Evolutionary conservation across 1,284 basidiomycete species (phyloP), one percentile per base, ranked within the genome.

Genomic region (Fomitopsis palustris): DNA sequence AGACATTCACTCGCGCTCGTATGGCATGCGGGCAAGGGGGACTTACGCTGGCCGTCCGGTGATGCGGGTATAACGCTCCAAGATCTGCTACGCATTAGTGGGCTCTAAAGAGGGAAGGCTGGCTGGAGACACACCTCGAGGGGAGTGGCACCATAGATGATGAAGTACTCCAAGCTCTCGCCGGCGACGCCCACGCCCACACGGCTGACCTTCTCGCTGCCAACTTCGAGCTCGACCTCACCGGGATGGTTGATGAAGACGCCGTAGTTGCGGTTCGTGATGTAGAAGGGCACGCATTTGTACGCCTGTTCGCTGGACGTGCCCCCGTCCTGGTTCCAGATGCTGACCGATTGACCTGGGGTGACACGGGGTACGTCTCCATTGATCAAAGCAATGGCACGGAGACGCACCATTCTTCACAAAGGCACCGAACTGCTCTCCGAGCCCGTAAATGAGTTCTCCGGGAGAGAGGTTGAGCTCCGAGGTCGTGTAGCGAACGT

Each of bases 191-290:
- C 85, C n/a, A 85, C 76, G 9, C 87, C 87, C 1, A 90, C 84
- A 54, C 87, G 79, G 70, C 84, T 85, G 67, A 87, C 85, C 72
- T 90, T 90, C 70, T 90, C 88, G 57, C 84, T 85, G 4, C 86
- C 87, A 9, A 90, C 81, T 67, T 92, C 88, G 37, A 90, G 79
- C 67, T 90, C 87, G 25, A 88, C 85, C 68, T 90, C 88, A n/a
- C 87, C 88, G 2, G 87, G 79, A 64, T 90, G 83, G 70, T 90
- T 89, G 69, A 92, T 83, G 68, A 90, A 90, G 19, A 91, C 80
- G 37, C 88, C 88, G 62, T 90, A 92, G 60, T 84, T 83, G 47
- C 83, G 77, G 66, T 85, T 85, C 5, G 85, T 87, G 65, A 88
- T 81, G 65, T 87, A 87, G 70, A 88, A 88, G 2, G 86, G 86